Evolutionary conservation across 805 yeast genomes (phyloP).

Genomic region (Pachysolen tannophilus): DNA sequence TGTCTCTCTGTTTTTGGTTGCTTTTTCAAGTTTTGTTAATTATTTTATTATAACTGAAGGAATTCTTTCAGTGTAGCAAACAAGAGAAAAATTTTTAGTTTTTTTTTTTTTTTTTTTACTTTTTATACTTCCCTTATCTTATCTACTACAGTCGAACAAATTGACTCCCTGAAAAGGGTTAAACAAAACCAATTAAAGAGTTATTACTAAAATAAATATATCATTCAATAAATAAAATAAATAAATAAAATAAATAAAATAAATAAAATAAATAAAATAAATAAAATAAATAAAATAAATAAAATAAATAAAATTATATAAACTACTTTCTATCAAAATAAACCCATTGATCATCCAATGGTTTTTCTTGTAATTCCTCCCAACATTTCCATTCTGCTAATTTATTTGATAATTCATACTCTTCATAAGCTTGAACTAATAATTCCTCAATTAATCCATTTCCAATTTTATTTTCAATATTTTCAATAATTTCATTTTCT

Average conservation of each 20-base stretch:
- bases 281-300: neutral
- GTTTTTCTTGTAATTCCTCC: slow-evolving; percentile 77
- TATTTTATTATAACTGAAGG: neutral
- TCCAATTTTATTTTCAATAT: slow-evolving; percentile 68
- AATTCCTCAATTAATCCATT: slow-evolving; percentile 82
- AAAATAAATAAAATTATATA: neutral
- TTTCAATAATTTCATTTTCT: slow-evolving; percentile 48
- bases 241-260: neutral
- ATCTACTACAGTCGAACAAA: neutral
- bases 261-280: slow-evolving; percentile 1
- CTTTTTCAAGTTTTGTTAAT: slow-evolving; percentile 2
- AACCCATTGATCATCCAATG: slow-evolving; percentile 78
- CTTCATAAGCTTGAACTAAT: slow-evolving; percentile 76
- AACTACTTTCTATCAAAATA: slow-evolving; percentile 56
- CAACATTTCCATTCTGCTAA: slow-evolving; percentile 65
- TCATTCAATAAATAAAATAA: slow-evolving; percentile 1
- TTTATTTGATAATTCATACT: slow-evolving; percentile 57
- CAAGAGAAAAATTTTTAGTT: no score
- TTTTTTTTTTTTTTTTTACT: neutral
- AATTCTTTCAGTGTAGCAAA: neutral
- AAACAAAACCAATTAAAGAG: neutral
- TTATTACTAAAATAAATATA: slow-evolving; percentile 1
- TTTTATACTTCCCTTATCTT: neutral
- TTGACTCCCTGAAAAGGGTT: neutral
- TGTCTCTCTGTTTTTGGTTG: no score